Evolutionary conservation across 148 eudicot genomes (phyloP).

Genomic region (Diospyros lotus): DNA sequence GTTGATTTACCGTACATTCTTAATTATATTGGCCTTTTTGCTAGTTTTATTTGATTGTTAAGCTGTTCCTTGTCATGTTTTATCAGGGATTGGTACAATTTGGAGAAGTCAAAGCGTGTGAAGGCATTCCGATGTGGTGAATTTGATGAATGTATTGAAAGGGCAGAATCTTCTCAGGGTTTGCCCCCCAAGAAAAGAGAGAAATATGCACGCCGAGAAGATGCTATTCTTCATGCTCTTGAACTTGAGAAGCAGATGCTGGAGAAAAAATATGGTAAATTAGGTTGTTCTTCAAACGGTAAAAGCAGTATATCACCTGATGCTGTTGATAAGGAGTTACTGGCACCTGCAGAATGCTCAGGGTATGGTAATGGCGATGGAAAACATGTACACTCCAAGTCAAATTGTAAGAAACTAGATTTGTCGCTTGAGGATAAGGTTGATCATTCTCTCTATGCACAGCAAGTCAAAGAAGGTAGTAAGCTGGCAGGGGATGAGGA

Average conservation of each 20-base stretch:
- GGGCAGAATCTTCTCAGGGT: conserved; percentile 80
- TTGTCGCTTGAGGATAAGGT: conserved; percentile 26
- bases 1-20: background rate
- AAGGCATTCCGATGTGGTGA: conserved; percentile 98
- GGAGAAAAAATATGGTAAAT: conserved; percentile 58
- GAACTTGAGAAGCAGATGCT: conserved; percentile 75
- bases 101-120: conserved; percentile 97
- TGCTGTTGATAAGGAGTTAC: conserved; percentile 31
- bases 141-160: conserved; percentile 90
- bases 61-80: conserved; percentile 5
- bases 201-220: conserved; percentile 95
- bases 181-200: conserved; percentile 94
- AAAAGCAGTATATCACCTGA: conserved; percentile 33
- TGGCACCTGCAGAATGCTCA: conserved; percentile 31
- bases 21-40: background rate
- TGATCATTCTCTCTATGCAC: conserved; percentile 20
- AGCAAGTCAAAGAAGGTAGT: conserved; percentile 29
- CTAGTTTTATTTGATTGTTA: conserved; percentile 5
- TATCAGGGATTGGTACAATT: conserved; percentile 95
- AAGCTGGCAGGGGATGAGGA: conserved; percentile 34
- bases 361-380: conserved; percentile 53
- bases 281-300: conserved; percentile 31
- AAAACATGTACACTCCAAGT: conserved; percentile 28
- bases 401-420: conserved; percentile 30
- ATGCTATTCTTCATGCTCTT: conserved; percentile 97